Evolutionary conservation across 163 green algal species (phyloP).

Genomic region (Trebouxiophyceae sp.): DNA sequence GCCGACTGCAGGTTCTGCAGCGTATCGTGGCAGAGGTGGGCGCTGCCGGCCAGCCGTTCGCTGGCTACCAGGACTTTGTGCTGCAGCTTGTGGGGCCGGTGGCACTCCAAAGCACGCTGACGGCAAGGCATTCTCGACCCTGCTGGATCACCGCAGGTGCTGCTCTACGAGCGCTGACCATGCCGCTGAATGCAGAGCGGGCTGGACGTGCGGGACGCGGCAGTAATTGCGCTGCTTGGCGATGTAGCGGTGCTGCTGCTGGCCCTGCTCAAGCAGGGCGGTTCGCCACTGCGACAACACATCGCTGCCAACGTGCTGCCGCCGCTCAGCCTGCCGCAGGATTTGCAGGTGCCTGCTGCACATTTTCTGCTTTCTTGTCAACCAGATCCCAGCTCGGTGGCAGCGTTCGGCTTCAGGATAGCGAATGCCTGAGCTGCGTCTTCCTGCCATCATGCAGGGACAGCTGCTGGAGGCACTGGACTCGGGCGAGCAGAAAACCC

Average conservation of each 20-base stretch:
- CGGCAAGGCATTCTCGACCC: conserved; percentile 5
- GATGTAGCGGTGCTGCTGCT: conserved; percentile 53
- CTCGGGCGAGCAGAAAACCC: no score
- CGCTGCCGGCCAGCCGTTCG: conserved; percentile 1
- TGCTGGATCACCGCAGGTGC: background rate
- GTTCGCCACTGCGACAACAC: conserved; percentile 20
- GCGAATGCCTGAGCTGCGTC: no score
- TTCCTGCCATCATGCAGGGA: no score
- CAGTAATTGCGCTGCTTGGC: conserved; percentile 57
- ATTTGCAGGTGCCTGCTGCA: no score
- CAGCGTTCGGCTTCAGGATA: no score
- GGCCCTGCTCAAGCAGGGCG: conserved; percentile 45
- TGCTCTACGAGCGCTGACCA: conserved; percentile 1
- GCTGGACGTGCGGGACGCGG: conserved; percentile 65
- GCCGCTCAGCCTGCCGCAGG: background rate
- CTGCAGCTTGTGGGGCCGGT: conserved; percentile 44
- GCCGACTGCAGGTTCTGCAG: conserved; percentile 12
- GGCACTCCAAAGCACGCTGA: conserved; percentile 47
- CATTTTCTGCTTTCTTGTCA: no score
- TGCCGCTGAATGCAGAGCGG: conserved; percentile 12
- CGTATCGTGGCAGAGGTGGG: conserved; percentile 18
- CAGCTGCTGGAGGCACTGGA: no score
- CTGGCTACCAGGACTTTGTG: conserved; percentile 19
- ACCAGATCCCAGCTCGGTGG: no score
- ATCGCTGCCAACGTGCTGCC: background rate